Evolutionary conservation across 176 grass and related monocot genomes (phyloP).

Genomic region (Otatea glauca): DNA sequence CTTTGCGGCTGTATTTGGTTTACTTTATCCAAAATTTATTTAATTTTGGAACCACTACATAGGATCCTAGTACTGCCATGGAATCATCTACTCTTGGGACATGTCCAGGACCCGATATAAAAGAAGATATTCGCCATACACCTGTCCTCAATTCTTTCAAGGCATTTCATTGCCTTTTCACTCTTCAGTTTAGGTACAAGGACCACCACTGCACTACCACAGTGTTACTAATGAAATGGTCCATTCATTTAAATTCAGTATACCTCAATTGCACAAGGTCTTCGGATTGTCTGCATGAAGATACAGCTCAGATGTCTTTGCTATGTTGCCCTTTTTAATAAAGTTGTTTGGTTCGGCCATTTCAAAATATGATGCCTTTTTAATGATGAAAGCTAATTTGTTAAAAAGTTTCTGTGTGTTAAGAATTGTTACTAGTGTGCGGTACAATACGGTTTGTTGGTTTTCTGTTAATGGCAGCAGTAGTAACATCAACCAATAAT

Average conservation of each 20-base stretch:
- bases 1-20: not conserved
- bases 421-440: not conserved
- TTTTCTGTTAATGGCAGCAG: constrained; percentile 10
- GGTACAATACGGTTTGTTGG: not conserved
- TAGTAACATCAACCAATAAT: constrained; percentile 25
- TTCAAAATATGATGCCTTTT: constrained; percentile 26
- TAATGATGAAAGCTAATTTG: constrained; percentile 22
- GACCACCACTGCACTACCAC: not conserved
- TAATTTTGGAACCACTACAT: constrained; percentile 21
- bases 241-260: constrained; percentile 8
- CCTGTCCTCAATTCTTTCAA: not conserved
- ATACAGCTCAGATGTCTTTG: constrained; percentile 30
- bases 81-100: constrained; percentile 6
- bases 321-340: constrained; percentile 4
- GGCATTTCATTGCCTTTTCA: not conserved
- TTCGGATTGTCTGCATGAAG: constrained; percentile 41
- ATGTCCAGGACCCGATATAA: constrained; percentile 9
- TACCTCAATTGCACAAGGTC: constrained; percentile 34
- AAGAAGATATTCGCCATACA: not conserved
- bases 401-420: not conserved
- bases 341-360: constrained; percentile 9
- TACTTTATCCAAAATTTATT: constrained; percentile 5
- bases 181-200: constrained; percentile 7
- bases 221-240: constrained; percentile 37
- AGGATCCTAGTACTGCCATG: not conserved